Evolutionary conservation across 2,329 filamentous ascomycete species (phyloP).

Genomic region (Stagonosporopsis cucurbitacearum): DNA sequence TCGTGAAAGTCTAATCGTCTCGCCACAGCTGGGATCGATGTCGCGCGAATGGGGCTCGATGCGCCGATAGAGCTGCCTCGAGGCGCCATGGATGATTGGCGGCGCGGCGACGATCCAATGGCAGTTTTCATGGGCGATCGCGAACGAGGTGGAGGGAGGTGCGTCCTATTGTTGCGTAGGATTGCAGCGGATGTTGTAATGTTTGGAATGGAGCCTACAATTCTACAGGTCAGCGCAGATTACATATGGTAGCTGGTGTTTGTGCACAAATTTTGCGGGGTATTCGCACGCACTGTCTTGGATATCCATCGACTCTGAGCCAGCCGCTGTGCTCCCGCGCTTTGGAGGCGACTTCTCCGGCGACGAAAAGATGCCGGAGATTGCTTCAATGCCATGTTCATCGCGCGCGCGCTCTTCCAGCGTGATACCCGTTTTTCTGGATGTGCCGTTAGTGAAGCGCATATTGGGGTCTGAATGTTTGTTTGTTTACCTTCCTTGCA

Average conservation of each 20-base stretch:
- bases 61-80: conserved; percentile 56
- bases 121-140: conserved; percentile 70
- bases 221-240: conserved; percentile 6
- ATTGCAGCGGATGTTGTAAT: conserved; percentile 54
- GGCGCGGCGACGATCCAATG: conserved; percentile 64
- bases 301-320: conserved; percentile 68
- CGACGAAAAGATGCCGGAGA: conserved; percentile 88
- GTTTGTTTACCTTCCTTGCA: conserved; percentile 46
- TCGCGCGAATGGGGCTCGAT: conserved; percentile 39
- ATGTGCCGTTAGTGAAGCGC: conserved; percentile 21
- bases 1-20: conserved; percentile 63
- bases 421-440: conserved; percentile 87
- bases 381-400: conserved; percentile 88
- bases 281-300: conserved; percentile 61
- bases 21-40: conserved; percentile 54
- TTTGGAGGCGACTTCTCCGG: conserved; percentile 68
- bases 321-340: conserved; percentile 52
- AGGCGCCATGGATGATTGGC: conserved; percentile 64
- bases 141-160: conserved; percentile 59
- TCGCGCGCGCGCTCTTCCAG: conserved; percentile 83
- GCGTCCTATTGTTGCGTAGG: conserved; percentile 52
- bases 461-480: neutral
- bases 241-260: too few relatives aligned
- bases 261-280: conserved; percentile 1
- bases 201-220: conserved; percentile 58